These are phyloP conservation scores for Calonectria multiphialidica DNA, from an alignment of 2,329 filamentous ascomycete genomes.

Conservation along the genomic window DNA sequence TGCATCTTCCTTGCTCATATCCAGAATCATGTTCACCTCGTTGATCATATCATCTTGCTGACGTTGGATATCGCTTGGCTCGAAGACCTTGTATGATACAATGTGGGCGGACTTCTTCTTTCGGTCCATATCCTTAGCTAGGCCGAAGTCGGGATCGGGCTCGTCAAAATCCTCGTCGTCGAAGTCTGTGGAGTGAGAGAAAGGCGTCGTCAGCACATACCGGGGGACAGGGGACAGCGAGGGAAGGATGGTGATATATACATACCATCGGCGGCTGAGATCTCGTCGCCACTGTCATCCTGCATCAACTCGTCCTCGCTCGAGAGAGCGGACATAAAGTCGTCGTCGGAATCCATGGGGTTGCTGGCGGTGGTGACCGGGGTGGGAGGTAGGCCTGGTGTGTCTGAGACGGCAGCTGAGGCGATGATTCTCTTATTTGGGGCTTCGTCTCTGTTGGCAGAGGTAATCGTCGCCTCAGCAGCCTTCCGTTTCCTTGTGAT, in stretches of 20 bases:
- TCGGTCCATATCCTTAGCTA: constrained; percentile 74
- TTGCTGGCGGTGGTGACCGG: constrained; percentile 66
- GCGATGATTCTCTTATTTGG: constrained; percentile 68
- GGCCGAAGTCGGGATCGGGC: constrained; percentile 66
- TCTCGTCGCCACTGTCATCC: constrained; percentile 82
- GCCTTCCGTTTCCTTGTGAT: constrained; percentile 72
- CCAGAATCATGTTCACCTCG: constrained; percentile 92
- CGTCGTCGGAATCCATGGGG: constrained; percentile 95
- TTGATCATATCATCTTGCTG: constrained; percentile 89
- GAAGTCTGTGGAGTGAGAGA: constrained; percentile 61
- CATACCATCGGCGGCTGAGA: constrained; percentile 66
- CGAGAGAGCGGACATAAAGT: constrained; percentile 87
- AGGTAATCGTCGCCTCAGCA: constrained; percentile 72
- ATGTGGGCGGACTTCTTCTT: constrained; percentile 83
- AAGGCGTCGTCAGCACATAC: constrained; percentile 28
- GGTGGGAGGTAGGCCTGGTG: constrained; percentile 65
- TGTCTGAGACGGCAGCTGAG: constrained; percentile 59
- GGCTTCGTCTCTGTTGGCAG: constrained; percentile 54
- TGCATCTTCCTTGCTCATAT: constrained; percentile 88
- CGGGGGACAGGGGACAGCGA: constrained; percentile 12
- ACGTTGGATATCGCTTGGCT: constrained; percentile 82
- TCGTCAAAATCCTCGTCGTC: constrained; percentile 69
- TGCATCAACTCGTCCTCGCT: constrained; percentile 80
- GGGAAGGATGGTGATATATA: constrained; percentile 36
- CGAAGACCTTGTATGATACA: constrained; percentile 85